Base-by-base conservation (phyloP, 495 filamentous ascomycete species). In the Penicillium daleae region DNA sequence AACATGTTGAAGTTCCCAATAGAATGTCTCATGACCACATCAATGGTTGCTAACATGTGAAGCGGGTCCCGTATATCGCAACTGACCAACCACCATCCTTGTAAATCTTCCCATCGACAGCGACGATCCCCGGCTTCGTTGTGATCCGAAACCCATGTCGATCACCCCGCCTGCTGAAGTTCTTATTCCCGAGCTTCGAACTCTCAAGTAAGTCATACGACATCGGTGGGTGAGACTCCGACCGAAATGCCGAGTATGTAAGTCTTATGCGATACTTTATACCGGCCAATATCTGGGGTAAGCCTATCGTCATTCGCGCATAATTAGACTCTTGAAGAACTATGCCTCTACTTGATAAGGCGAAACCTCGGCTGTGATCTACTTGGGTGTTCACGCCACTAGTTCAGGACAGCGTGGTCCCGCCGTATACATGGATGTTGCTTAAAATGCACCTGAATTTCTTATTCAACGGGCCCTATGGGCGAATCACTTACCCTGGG, bases 161-260 rank as follows among this genome's bases (percentile, higher is more conserved):
- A 57, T 61, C 49, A 50, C 55, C 49, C 49, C 54, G 56, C 54
- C 6, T 49, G n/a, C 1, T 19, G 13, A 21, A n/a, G n/a, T n/a
- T 44, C 21, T n/a, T 52, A 52, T 26, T 46, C 26, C 62, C 57
- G 44, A 60, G 52, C 44, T 57, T 60, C 27, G n/a, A 60, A 17
- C 15, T 24, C 19, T 21, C 22, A 26, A 54, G 17, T 29, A n/a
- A 40, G 51, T 71, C 65, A 59, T 71, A 68, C 58, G 66, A 68
- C 57, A 29, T 59, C 66, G 66, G 68, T 22, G 33, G 17, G 7
- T 17, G 7, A 37, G 21, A 55, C 6, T 65, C 68, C 68, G 60
- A 51, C 60, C 27, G 48, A 60, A 32, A 42, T 60, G 37, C 62
- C 62, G 65, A 70, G 21, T 52, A 57, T 42, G 32, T 35, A 21